phyloP scores from a whole-genome alignment of 306 rosid genomes.

The Astragalus membranaceus region DNA sequence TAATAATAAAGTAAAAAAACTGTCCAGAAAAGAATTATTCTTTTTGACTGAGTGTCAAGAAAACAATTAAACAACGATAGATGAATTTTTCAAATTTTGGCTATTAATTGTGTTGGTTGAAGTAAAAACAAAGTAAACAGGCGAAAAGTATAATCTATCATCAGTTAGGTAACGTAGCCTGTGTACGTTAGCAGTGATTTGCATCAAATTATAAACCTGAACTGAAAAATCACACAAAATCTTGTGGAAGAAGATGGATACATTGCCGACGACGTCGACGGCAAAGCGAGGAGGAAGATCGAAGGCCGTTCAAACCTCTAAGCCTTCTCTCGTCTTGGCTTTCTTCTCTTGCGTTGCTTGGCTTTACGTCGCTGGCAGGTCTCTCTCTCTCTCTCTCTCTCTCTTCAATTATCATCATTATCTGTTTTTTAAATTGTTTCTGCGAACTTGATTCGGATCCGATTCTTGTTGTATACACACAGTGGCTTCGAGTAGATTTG shows the following conservation, averaged over 20 bases:
- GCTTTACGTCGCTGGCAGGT: slow-evolving; percentile 99
- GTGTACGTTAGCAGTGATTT: neutral
- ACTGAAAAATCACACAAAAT: neutral
- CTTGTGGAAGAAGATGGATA: slow-evolving; percentile 42
- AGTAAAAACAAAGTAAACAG: neutral
- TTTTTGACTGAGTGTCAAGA: too few relatives aligned
- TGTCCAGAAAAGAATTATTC: too few relatives aligned
- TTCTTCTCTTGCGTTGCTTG: slow-evolving; percentile 95
- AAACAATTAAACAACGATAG: neutral
- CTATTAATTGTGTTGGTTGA: neutral
- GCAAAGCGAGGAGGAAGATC: slow-evolving; percentile 73
- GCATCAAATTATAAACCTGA: neutral
- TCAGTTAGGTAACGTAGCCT: too few relatives aligned
- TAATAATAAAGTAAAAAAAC: too few relatives aligned
- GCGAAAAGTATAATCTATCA: too few relatives aligned
- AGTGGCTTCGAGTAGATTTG: neutral
- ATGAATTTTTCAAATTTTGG: neutral
- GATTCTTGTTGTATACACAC: neutral
- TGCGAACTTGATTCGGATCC: slow-evolving; percentile 13
- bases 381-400: neutral
- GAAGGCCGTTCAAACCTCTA: slow-evolving; percentile 58
- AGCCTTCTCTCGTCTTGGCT: slow-evolving; percentile 70
- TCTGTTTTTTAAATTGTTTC: neutral
- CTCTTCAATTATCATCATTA: neutral
- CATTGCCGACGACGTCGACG: slow-evolving; percentile 56